These are phyloP conservation scores for Saccharomyces jurei DNA, from an alignment of 805 yeast genomes.

Conservation along the genomic window DNA sequence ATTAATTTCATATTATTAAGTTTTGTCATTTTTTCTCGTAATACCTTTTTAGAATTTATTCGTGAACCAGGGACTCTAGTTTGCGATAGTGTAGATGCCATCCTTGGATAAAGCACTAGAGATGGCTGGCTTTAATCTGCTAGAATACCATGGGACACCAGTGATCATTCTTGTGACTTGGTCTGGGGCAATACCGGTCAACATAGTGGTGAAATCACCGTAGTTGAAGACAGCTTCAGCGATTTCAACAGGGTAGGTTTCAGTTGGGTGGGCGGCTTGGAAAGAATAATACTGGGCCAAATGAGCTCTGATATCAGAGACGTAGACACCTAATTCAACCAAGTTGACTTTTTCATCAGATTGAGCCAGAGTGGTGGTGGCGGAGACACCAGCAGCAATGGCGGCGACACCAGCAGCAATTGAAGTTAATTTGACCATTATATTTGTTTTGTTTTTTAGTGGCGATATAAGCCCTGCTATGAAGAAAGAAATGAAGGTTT, in stretches of 20 bases:
- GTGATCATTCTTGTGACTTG: conserved; percentile 16
- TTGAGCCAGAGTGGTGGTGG: neutral
- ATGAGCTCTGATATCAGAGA: neutral
- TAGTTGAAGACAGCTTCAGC: neutral
- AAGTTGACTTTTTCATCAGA: neutral
- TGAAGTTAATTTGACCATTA: neutral
- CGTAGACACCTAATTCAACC: neutral
- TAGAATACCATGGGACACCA: conserved; percentile 30
- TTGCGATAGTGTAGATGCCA: neutral
- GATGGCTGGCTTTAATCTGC: conserved; percentile 17
- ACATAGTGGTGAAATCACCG: neutral
- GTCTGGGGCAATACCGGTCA: neutral
- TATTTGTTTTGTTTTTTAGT: neutral
- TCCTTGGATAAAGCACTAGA: neutral
- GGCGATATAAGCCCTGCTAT: neutral
- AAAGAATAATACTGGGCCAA: neutral
- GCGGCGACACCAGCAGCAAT: neutral
- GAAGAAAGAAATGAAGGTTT: neutral
- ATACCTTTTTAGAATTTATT: neutral
- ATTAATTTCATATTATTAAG: neutral
- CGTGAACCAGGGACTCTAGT: neutral
- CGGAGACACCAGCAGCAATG: neutral
- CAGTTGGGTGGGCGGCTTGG: neutral
- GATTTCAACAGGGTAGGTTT: neutral
- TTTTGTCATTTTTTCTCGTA: neutral